Conservation (phyloP, 257 asterid genomes). For the Lycium ferocissimum region DNA sequence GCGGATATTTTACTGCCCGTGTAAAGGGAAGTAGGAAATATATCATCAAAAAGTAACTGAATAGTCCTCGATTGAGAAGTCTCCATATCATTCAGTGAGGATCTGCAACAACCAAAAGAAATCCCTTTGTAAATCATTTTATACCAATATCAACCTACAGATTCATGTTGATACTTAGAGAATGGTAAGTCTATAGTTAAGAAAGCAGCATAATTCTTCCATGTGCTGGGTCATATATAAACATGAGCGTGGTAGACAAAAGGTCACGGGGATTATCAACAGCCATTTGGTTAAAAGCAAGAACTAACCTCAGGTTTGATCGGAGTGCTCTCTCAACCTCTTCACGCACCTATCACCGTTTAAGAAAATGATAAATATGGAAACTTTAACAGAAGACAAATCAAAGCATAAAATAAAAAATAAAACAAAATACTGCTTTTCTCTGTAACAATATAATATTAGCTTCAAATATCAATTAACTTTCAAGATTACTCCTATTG, state of each 20-base stretch:
- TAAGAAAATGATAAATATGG: conserved; percentile 5
- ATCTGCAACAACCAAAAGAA: conserved; percentile 42
- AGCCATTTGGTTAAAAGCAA: not conserved
- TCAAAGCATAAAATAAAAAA: not conserved
- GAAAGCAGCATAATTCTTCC: not conserved
- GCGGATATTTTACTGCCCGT: conserved; percentile 59
- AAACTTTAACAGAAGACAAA: conserved; percentile 1
- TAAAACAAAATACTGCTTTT: not conserved
- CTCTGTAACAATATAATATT: not conserved
- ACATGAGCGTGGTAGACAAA: not conserved
- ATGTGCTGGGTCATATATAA: not conserved
- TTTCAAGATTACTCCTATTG: conserved; percentile 12
- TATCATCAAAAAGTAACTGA: conserved; percentile 57
- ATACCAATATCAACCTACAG: not conserved
- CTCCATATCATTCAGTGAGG: conserved; percentile 45
- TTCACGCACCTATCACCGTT: conserved; percentile 63
- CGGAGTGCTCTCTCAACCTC: conserved; percentile 54
- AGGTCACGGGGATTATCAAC: not conserved
- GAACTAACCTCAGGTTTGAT: conserved; percentile 55
- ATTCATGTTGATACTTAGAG: not conserved
- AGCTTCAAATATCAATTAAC: not conserved
- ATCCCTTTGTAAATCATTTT: conserved; percentile 24
- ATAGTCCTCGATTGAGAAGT: conserved; percentile 46
- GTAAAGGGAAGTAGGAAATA: conserved; percentile 60
- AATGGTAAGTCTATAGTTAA: not conserved